Percentiles rank a stretch among this genome's conserved stretches.
Conservation (phyloP, 176 grass and related monocot species). For the Oryza meridionalis region DNA sequence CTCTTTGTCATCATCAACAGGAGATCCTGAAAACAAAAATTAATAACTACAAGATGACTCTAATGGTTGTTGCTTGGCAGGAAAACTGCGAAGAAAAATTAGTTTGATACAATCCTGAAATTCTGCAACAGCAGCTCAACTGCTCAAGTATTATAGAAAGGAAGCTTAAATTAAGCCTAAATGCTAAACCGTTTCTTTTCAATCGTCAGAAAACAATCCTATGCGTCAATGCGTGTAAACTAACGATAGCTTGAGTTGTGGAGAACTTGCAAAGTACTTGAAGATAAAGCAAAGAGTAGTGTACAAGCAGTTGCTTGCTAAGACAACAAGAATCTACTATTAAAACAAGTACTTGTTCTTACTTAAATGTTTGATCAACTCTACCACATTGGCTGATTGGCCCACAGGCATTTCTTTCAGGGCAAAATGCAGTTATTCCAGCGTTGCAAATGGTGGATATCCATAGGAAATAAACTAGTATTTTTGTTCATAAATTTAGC, state of each 20-base stretch:
- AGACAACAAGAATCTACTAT: conserved; percentile 31
- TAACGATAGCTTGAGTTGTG: conserved; percentile 16
- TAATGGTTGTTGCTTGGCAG: not conserved
- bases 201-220: not conserved
- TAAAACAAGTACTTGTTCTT: not conserved
- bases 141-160: not conserved
- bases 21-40: not conserved
- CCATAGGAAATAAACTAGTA: not conserved
- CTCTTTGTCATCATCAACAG: not conserved
- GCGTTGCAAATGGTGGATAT: not conserved
- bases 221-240: conserved; percentile 16
- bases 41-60: not conserved
- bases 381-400: not conserved
- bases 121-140: not conserved
- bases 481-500: not conserved
- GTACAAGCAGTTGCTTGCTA: conserved; percentile 35
- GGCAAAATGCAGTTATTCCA: not conserved
- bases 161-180: too few species aligned
- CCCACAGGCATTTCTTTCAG: not conserved
- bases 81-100: not conserved
- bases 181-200: too few species aligned
- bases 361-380: not conserved
- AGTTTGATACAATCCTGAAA: not conserved
- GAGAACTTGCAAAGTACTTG: not conserved
- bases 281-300: conserved; percentile 3